Base-by-base conservation (phyloP, 176 grass and related monocot genomes). In the Juncus inflexus region DNA sequence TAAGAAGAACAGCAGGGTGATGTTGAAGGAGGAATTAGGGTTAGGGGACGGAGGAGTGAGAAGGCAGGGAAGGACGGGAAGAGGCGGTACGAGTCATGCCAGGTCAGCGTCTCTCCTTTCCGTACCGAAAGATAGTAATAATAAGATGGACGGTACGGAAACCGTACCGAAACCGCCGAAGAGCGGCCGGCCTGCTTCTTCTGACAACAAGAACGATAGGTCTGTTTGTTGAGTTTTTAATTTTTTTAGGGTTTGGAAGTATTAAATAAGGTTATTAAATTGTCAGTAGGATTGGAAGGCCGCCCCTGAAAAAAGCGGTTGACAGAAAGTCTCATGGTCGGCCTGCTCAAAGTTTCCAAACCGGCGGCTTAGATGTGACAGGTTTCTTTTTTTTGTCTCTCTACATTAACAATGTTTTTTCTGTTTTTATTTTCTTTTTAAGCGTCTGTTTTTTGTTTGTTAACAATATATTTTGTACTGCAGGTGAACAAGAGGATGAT, bases 1-100 rank as follows among this genome's bases (percentile, higher is more conserved):
- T 49, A 80, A 73, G 57, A 87, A 78, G 63, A 86, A 83, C 68
- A 95, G 71, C 65, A 95, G 64, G 60, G 66, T 83, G 62, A 73
- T 76, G 58, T 81, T 83, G 65, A 95, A 90, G 86, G 85, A 95
- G 84, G 86, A 95, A 56, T 74, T 87, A 67, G 78, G 82, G 77
- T 74, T 83, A 81, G 80, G 83, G 39, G 66, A 76, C 74, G 73
- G 68, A 55, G 77, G 75, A 55, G 53, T 76, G 36, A 53, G 58
- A 45, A 76, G 73, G 52, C 79, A 83, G 37, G 90, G 86, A 4
- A 86, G 90, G 49, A 90, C 76, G 60, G 79, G 83, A 73, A 90
- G 83, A 59, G 80, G 83, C 28, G 65, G 67, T 56, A 52, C 78
- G 49, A 51, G 77, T 36, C 88, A 90, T 52, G 74, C 79, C 15